Evolutionary conservation across 2,329 filamentous ascomycete genomes (phyloP).

Genomic region (Nothomitra cinnamomea): DNA sequence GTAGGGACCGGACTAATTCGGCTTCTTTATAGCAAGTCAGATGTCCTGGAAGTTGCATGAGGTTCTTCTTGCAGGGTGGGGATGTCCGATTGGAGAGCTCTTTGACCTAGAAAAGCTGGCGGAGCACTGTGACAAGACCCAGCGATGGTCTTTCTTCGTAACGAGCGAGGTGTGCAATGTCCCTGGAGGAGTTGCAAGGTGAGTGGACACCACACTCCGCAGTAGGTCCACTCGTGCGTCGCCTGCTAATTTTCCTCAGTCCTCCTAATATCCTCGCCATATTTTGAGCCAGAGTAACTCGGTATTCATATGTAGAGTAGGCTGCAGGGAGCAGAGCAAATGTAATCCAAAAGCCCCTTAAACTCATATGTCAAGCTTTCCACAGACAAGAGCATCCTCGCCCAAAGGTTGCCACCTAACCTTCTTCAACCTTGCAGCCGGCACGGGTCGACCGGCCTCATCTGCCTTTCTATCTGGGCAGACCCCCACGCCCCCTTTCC

Average conservation of each 20-base stretch:
- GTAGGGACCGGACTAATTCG: not conserved
- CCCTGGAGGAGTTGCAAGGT: conserved; percentile 20
- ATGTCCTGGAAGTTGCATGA: conserved; percentile 26
- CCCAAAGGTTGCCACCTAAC: conserved; percentile 64
- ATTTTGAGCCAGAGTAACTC: conserved; percentile 11
- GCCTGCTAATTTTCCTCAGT: conserved; percentile 18
- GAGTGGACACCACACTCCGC: not conserved
- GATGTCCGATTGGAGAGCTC: conserved; percentile 33
- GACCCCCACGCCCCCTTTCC: conserved; percentile 63
- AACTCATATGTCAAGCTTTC: conserved; percentile 28
- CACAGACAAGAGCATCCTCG: conserved; percentile 70
- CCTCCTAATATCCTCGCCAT: conserved; percentile 24
- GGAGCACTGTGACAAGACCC: conserved; percentile 20
- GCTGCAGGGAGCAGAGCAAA: not conserved
- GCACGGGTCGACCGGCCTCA: conserved; percentile 31
- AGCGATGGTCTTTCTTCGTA: conserved; percentile 31
- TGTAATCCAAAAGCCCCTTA: not conserved
- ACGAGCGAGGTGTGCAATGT: conserved; percentile 31
- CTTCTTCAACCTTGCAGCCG: conserved; percentile 47
- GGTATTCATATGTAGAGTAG: not conserved
- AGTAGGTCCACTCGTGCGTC: conserved; percentile 12
- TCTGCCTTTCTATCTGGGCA: conserved; percentile 44
- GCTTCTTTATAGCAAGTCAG: conserved; percentile 14
- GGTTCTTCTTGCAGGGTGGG: conserved; percentile 31
- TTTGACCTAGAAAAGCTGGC: conserved; percentile 31